These are phyloP conservation scores for Aleurites moluccanus DNA, from an alignment of 441 rosid species.

Conservation along the genomic window DNA sequence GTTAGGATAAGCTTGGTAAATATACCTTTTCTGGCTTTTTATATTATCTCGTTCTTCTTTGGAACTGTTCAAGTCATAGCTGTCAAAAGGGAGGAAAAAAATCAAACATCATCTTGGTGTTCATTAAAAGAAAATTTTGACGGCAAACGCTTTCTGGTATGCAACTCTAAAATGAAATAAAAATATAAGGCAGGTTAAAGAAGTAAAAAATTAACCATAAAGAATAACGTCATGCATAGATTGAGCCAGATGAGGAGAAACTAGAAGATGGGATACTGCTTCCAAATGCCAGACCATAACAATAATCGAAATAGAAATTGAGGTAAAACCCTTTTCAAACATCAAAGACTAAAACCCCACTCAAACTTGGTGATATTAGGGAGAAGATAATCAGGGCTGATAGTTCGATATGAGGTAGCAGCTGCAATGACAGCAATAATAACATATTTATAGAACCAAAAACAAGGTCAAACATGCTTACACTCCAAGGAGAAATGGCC, in stretches of 20 bases:
- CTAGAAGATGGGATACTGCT: neutral
- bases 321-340: neutral
- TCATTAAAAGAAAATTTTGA: neutral
- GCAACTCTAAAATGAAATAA: neutral
- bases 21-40: constrained; percentile 63
- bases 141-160: neutral
- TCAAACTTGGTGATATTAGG: neutral
- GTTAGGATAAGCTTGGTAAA: constrained; percentile 6
- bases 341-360: neutral
- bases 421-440: neutral
- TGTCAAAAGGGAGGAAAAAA: constrained; percentile 24
- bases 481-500: constrained; percentile 98
- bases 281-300: neutral
- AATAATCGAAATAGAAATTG: constrained; percentile 1
- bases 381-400: neutral
- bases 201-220: neutral
- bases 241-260: neutral
- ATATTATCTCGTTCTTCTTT: constrained; percentile 65
- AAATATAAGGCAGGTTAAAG: neutral
- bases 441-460: neutral
- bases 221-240: constrained; percentile 1
- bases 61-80: constrained; percentile 70
- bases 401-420: neutral
- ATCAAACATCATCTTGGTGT: constrained; percentile 21
- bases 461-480: constrained; percentile 42